Conservation (phyloP, 148 eudicot species). For the Vaccinium corymbosum region DNA sequence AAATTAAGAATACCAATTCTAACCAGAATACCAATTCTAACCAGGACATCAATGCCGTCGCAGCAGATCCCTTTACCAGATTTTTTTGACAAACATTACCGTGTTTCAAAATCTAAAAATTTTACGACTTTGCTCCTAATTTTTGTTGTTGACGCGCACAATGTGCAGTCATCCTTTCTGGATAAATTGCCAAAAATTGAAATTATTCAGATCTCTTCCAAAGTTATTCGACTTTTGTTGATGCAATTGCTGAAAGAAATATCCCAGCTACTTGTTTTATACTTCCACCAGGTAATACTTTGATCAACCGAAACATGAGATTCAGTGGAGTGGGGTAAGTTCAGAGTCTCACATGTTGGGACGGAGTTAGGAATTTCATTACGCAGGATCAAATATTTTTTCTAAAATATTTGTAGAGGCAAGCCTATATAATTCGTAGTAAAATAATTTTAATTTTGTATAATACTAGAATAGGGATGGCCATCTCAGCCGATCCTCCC, state of each 20-base stretch:
- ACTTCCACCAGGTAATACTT: neutral
- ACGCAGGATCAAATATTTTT: too few relatives aligned
- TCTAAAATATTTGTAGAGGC: too few relatives aligned
- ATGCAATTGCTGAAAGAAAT: neutral
- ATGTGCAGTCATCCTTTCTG: neutral
- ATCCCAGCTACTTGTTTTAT: neutral
- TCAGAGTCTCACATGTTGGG: too few relatives aligned
- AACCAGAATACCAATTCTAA: constrained; percentile 89
- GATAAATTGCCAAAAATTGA: neutral
- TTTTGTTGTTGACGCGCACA: neutral
- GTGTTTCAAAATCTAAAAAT: neutral
- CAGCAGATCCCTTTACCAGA: constrained; percentile 74
- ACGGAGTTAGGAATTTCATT: too few relatives aligned
- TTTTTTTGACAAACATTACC: too few relatives aligned
- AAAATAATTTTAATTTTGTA: too few relatives aligned
- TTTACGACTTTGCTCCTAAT: neutral
- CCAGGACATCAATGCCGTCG: constrained; percentile 83
- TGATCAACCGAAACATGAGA: too few relatives aligned
- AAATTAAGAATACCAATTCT: constrained; percentile 68
- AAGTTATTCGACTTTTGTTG: neutral
- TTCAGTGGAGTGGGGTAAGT: too few relatives aligned
- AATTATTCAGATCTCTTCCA: neutral
- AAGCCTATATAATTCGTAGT: too few relatives aligned
- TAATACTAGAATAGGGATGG: too few relatives aligned
- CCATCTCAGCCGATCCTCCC: too few relatives aligned